Evolutionary conservation across 1,284 basidiomycete genomes (phyloP), one percentile per base, ranked within the genome.

Genomic region (Schizophyllum amplum): DNA sequence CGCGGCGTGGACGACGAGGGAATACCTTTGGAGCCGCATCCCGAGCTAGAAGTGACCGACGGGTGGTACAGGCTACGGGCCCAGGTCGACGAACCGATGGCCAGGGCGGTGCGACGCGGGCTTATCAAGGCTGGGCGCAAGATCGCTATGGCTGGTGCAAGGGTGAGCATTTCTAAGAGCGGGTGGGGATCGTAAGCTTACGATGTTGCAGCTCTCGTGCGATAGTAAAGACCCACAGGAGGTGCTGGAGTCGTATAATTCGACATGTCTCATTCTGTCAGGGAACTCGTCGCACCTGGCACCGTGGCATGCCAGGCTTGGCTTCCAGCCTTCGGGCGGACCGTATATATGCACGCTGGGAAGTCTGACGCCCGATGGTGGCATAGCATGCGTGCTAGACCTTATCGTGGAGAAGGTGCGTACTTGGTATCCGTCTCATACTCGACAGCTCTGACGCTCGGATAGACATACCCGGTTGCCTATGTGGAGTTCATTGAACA

Each of bases 21-120:
- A 2, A 56, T 68, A 17, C 63, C 69, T 1, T 64, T 72, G 17
- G 71, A 71, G 25, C 66, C 75, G 23, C 66, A 75, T 61, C 78
- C 83, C 22, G 78, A 85, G 59, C 72, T 95, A 5, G 94, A 97
- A 69, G 75, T 99, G 13, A 94, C 93, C 0, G 97, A 99, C 67
- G 96, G 96, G 7, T 99, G 96, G 97, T 99, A 99, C 66, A 76
- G 84, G 27, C 78, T 99, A 13, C 81, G 86, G 11, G 89, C 92
- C 0, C 76, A 78, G 47, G 75, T 93, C 4, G 95, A 98, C 68
- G 73, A 76, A 13, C 80, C 87, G 1, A 74, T 99, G 7, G 76
- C 77, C 1, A 78, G 86, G 23, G 96, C 93, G 0, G 75, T 90
- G 4, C 72, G 73, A 46, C 80, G 78, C 21, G 85, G 88, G 0